Percentiles rank a stretch among this genome's conserved stretches.
phyloP scores from a whole-genome alignment of 257 asterid species.

The Forsythia suspensa region DNA sequence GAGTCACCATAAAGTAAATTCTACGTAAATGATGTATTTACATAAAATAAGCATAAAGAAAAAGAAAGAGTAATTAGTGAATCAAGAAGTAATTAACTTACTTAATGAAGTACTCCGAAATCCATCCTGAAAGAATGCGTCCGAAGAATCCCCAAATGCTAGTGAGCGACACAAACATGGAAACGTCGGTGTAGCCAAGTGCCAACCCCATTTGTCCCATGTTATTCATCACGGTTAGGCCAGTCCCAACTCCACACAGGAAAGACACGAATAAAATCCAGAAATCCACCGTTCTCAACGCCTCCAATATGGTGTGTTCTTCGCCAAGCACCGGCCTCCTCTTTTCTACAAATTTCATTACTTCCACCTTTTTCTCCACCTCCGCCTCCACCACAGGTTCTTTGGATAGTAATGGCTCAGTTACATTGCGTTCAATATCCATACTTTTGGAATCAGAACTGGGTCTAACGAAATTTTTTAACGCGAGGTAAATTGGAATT shows the following conservation, averaged over 20 bases:
- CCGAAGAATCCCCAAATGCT: constrained; percentile 99
- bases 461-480: constrained; percentile 28
- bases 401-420: constrained; percentile 41
- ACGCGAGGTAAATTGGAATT: constrained; percentile 56
- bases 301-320: constrained; percentile 78
- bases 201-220: constrained; percentile 95
- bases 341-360: constrained; percentile 18
- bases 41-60: neutral
- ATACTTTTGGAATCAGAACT: constrained; percentile 11
- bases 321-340: constrained; percentile 64
- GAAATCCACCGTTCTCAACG: constrained; percentile 59
- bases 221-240: constrained; percentile 88
- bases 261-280: constrained; percentile 75
- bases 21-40: neutral
- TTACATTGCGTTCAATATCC: constrained; percentile 42
- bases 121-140: constrained; percentile 80
- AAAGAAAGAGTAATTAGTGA: neutral
- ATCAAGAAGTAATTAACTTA: constrained; percentile 31
- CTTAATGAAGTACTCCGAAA: constrained; percentile 88
- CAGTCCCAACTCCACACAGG: constrained; percentile 55
- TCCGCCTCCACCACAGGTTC: constrained; percentile 9
- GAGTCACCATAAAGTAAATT: constrained; percentile 8
- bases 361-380: constrained; percentile 24
- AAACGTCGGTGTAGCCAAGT: constrained; percentile 80
- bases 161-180: constrained; percentile 85